Evolutionary conservation across 2,329 filamentous ascomycete species (phyloP), one percentile per base, ranked within the genome.

Genomic region (Claviceps capensis): DNA sequence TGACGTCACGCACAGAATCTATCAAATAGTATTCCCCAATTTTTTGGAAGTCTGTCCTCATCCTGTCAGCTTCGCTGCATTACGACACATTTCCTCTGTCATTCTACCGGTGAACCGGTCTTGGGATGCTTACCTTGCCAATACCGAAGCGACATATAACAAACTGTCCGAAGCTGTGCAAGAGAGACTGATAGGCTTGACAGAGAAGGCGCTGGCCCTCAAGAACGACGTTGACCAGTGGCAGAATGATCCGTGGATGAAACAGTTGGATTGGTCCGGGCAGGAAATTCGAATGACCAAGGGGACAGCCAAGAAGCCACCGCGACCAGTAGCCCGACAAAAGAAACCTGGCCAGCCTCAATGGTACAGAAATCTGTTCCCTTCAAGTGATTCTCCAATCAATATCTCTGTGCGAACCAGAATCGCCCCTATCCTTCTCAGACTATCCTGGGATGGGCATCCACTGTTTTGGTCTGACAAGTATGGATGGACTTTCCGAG

Each of bases 291-390:
- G 81, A 63, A 93, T 91, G 86, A 83, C 82, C 22, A 97, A 96
- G 65, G 86, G 84, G 3, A 96, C 93, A 71, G 90, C 86, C 68
- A 96, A 95, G 66, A 74, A 94, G 52, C 82, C 85, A 11, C 85
- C 86, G 2, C 76, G 88, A 45, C 88, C 85, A 34, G 85, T 83
- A 7, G 83, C 83, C 11, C 76, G 86, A 46, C 93, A 98, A 65
- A 98, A 97, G 74, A 88, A 85, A 70, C 90, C 91, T 0, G 93
- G 93, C 14, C 93, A 87, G 85, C 93, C 93, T 0, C 78, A 86
- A 57, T 98, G 93, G 93, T 98, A 95, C 69, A 96, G 93, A 62
- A 88, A 89, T 64, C 72, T 98, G 1, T 95, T 94, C 60, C 60
- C 77, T 1, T 88, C 81, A 52, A 83, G 70, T 23, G 78, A 82